Percentiles rank a stretch among this genome's conserved stretches.
Evolutionary conservation across 768 basidiomycete genomes (phyloP).

Genomic region (Russula sp.): DNA sequence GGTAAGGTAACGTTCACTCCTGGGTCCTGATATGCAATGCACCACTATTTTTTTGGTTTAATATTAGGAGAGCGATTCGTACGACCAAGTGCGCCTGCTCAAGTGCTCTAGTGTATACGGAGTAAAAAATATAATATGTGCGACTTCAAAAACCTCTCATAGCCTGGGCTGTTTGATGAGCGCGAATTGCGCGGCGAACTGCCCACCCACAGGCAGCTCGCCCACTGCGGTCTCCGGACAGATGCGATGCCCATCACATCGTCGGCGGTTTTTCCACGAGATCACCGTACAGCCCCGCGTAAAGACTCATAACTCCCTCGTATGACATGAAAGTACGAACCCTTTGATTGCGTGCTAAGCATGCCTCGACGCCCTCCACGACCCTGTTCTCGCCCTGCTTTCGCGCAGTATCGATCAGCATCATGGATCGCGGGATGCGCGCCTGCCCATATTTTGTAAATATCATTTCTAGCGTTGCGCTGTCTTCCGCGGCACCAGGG

Average conservation of each 20-base stretch:
- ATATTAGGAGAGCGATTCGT: background rate
- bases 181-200: background rate
- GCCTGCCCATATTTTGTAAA: conserved; percentile 34
- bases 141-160: background rate
- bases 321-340: conserved; percentile 24
- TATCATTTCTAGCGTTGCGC: conserved; percentile 28
- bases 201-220: background rate
- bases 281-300: conserved; percentile 11
- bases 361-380: conserved; percentile 31
- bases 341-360: conserved; percentile 30
- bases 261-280: background rate
- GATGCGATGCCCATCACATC: background rate
- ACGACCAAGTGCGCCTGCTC: background rate
- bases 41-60: background rate
- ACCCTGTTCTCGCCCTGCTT: conserved; percentile 34
- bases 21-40: background rate
- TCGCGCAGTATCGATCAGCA: conserved; percentile 34
- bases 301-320: conserved; percentile 10
- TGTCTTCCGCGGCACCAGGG: conserved; percentile 23
- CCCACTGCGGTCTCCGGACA: background rate
- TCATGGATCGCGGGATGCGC: conserved; percentile 35
- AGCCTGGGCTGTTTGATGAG: background rate
- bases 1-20: too few relatives aligned
- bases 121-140: background rate
- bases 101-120: background rate